Evolutionary conservation across 768 basidiomycete genomes (phyloP), one percentile per base, ranked within the genome.

Genomic region (Pleurotus sapidus): DNA sequence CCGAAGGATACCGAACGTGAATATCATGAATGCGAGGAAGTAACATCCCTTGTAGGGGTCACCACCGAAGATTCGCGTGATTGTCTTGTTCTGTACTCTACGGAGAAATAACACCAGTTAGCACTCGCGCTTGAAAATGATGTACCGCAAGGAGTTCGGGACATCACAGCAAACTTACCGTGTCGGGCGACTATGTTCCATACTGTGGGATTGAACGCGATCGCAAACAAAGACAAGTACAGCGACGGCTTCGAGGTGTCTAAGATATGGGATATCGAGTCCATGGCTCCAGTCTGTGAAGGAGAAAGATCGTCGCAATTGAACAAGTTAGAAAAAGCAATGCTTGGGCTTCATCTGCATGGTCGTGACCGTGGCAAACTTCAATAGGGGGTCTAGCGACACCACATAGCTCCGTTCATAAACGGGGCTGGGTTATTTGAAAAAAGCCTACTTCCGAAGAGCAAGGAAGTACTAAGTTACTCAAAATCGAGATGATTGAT

Each of bases 161-260:
- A 17, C n/a, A 23, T 8, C 60, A 42, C 47, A 34, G 49, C 38
- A 60, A n/a, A 74, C 84, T 49, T 60, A 94, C 94, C 94, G 74
- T 95, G 93, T 56, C 86, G 87, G 23, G 96, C 96, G 25, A 95
- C 85, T 60, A 94, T 85, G 71, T 99, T 99, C 96, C 96, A 99
- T 58, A 89, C 94, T 1, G 87, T 86, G 0, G 96, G 96, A 65
- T 98, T 98, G 77, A 98, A 98, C 1, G 84, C 67, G 49, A 96
- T 91, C 58, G 88, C 70, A 3, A 81, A 71, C n/a, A 94, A 60
- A 0, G 84, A 84, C 15, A 90, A 53, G 65, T 79, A 80, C 40
- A 98, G 68, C 18, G 91, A 91, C 5, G 73, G 67, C 64, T 92
- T 81, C 27, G 77, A 82, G 27, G 80, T 66, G 73, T 96, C 87